Percentiles rank a stretch among this genome's conserved stretches.
Evolutionary conservation across 306 rosid genomes (phyloP).

Genomic region (Dryas alaskensis): DNA sequence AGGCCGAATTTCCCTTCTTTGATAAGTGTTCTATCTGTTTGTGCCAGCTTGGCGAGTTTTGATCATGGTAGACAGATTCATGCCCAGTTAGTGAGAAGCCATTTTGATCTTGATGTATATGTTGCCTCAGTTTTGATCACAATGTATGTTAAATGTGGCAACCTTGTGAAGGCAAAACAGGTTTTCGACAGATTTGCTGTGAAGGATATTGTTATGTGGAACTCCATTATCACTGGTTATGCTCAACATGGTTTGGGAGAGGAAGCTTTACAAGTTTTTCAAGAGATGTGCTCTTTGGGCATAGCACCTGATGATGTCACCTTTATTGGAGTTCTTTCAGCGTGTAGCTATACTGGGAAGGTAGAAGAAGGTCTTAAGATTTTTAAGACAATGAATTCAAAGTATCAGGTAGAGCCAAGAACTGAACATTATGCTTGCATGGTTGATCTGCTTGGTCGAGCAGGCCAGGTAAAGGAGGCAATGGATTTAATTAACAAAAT

Average conservation of each 20-base stretch:
- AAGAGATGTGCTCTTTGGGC: constrained; percentile 48
- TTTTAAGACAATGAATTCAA: constrained; percentile 2
- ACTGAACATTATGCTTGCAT: constrained; percentile 58
- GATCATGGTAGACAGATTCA: constrained; percentile 18
- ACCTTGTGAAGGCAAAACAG: constrained; percentile 46
- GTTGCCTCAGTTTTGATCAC: constrained; percentile 55
- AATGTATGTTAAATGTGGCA: constrained; percentile 60
- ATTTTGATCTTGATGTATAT: constrained; percentile 5
- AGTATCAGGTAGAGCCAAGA: constrained; percentile 41
- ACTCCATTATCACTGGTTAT: constrained; percentile 64
- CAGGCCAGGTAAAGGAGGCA: constrained; percentile 55
- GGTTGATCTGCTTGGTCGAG: constrained; percentile 64
- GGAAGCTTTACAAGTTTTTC: constrained; percentile 46
- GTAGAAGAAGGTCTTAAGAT: constrained; percentile 12
- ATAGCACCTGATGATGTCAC: constrained; percentile 49
- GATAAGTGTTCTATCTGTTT: constrained; percentile 12
- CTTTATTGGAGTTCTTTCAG: constrained; percentile 64
- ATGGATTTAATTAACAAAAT: constrained; percentile 48
- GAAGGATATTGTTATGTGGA: constrained; percentile 64
- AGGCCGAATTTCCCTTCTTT: constrained; percentile 27
- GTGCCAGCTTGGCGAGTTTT: constrained; percentile 2
- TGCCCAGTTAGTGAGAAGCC: constrained; percentile 15
- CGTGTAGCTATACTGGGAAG: constrained; percentile 29
- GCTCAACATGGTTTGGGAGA: constrained; percentile 63
- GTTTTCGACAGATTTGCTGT: constrained; percentile 41